Base-by-base conservation (phyloP, 306 rosid genomes). In the Malus asiatica region DNA sequence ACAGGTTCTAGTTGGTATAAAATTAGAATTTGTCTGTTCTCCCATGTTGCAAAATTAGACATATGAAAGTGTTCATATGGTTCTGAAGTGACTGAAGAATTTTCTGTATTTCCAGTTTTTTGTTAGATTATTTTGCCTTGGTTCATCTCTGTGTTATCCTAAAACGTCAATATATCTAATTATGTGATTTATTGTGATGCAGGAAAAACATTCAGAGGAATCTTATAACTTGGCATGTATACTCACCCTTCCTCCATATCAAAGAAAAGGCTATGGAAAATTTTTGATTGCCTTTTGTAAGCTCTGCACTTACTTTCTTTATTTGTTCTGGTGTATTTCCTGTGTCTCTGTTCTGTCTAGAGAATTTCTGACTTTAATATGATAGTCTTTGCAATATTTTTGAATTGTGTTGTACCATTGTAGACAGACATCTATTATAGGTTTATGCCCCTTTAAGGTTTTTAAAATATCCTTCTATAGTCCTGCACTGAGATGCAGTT, bases 171-270 rank as follows among this genome's bases (percentile, higher is more conserved):
- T 59, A 1, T 69, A 20, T 53, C 30, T 48, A 20, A 71, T 48
- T 65, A 29, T 25, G 68, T 25, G 38, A 44, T 69, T 10, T 60
- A 66, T 84, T 70, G 16, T 81, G 46, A 14, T 86, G 80, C 86
- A 96, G 99, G 99, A 96, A 86, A 96, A 96, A 75, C 99, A 96
- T 87, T 96, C 99, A 0, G 99, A 96, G 88, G 98, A 96, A 71
- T 96, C 99, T 63, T 96, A 96, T 84, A 96, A 96, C 72, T 81
- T 96, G 87, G 99, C 99, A 23, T 96, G 98, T 81, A 96, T 96
- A 80, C 97, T 96, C 79, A 93, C 98, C 71, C 96, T 96, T 84
- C 99, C 99, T 70, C 99, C 99, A 53, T 96, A 96, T 87, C 99
- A 96, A 84, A 88, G 99, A 83, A 96, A 93, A 87, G 99, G 99